Evolutionary conservation across 2,329 filamentous ascomycete species (phyloP), one percentile per base, ranked within the genome.

Genomic region (Fusarium nelsonii): DNA sequence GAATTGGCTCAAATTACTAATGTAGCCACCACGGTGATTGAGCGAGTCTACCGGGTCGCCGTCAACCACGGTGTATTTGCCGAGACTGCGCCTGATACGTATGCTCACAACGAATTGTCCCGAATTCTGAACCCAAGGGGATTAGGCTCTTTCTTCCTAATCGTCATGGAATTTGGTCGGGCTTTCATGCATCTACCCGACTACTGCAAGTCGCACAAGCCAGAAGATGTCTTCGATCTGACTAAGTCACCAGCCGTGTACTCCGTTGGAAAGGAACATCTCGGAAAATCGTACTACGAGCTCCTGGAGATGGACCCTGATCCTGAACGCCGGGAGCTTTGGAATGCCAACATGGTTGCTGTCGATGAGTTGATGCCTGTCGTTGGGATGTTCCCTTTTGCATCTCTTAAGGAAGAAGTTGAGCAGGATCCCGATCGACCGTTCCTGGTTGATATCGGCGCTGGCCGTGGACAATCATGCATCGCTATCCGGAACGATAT

Each of bases 281-380:
- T 74, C 1, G 77, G 77, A 44, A 74, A 76, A 70, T 78, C 76
- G 8, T 79, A 79, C 57, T 79, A 78, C 18, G 77, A 79, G 50
- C 65, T 77, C 3, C 57, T 79, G 8, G 77, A 79, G 14, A 60
- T 65, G 28, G 71, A 78, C 23, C 64, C 68, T 6, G 69, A 78
- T 37, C 66, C 65, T 8, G 73, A 76, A 40, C 69, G 69, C n/a
- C 75, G 77, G 8, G 68, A 73, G 15, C 63, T 78, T n/a, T 79
- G 78, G 78, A 78, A 79, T 51, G 63, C 66, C 18, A 76, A 73
- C 41, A 73, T 79, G 68, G 71, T 75, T 37, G 71, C 72, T 45
- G 71, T 76, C 18, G 76, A 78, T 16, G 70, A 77, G 49, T 49
- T 77, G 20, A 79, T 79, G 71, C 78, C 78, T 9, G 74, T 79